Percentiles rank a stretch among this genome's conserved stretches.
Evolutionary conservation across 2,329 filamentous ascomycete species (phyloP).

Genomic region (Clonostachys rhizophaga): DNA sequence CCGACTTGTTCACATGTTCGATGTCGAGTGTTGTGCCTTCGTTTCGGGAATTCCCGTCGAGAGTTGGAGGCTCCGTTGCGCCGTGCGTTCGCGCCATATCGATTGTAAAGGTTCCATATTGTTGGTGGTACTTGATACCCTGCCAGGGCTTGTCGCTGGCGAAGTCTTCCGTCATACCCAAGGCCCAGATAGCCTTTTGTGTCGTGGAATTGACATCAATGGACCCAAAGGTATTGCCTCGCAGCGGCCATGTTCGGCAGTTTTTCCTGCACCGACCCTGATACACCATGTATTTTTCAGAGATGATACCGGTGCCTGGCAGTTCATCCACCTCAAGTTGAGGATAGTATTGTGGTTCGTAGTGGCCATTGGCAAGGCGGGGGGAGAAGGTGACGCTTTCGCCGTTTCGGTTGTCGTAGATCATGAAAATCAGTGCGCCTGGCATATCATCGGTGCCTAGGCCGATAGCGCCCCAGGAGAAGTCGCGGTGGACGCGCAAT

Average conservation of each 20-base stretch:
- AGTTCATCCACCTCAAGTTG: conserved; percentile 38
- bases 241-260: conserved; percentile 43
- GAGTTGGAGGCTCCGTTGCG: conserved; percentile 29
- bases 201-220: conserved; percentile 43
- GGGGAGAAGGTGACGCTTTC: conserved; percentile 52
- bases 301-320: conserved; percentile 36
- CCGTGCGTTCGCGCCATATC: conserved; percentile 49
- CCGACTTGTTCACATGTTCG: conserved; percentile 1
- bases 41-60: conserved; percentile 22
- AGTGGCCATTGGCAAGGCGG: conserved; percentile 41
- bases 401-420: conserved; percentile 41
- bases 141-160: conserved; percentile 35
- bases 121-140: conserved; percentile 44
- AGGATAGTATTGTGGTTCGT: conserved; percentile 43
- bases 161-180: conserved; percentile 41
- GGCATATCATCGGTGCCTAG: conserved; percentile 47
- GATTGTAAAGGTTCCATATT: conserved; percentile 50
- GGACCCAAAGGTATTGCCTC: conserved; percentile 23
- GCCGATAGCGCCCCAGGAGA: conserved; percentile 50
- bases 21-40: conserved; percentile 25
- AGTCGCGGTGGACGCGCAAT: conserved; percentile 37
- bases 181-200: conserved; percentile 50
- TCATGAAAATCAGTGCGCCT: conserved; percentile 46
- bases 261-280: conserved; percentile 44
- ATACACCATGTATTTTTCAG: conserved; percentile 38